Evolutionary conservation across 495 filamentous ascomycete genomes (phyloP), one percentile per base, ranked within the genome.

Genomic region (Aspergillus kassunensis): DNA sequence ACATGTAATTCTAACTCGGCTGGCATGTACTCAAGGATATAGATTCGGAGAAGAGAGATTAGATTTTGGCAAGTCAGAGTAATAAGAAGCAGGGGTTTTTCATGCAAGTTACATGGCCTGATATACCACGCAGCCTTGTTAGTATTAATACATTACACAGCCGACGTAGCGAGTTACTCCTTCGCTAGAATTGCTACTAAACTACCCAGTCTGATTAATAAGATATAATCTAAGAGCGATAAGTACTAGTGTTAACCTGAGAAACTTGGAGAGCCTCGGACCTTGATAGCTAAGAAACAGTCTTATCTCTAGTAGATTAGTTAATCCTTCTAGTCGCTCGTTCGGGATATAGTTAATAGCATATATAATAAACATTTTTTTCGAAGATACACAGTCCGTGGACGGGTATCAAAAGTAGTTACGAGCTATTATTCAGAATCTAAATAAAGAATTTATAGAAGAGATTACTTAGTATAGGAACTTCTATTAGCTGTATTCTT

Each of bases 401-500:
- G 19, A 29, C 9, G 40, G 13, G 10, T 69, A 70, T 44, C 31
- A 57, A 13, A 81, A 80, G 51, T 77, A 82, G 12, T 62, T 88
- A 16, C 78, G 85, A 19, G 82, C 84, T 0, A 65, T 80, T 2
- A 63, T 85, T 6, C 81, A 87, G 40, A 78, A 80, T 31, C 59
- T 76, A 24, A 81, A 81, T 46, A 49, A 57, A 31, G 62, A 75
- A 0, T 88, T 88, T 49, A 70, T 80, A 0, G 51, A 73, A 3
- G 46, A 68, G 0, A 74, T 88, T 37, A 41, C 53, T 0, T 48
- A n/a, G 1, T 50, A 49, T 16, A 83, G 83, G 1, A 79, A 84
- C 48, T 49, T 45, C 5, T 61, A 65, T 6, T 39, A 55, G 2
- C 50, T 64, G n/a, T 16, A 2, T 19, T 33, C 31, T 39, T 33